Evolutionary conservation across 805 yeast genomes (phyloP), one percentile per base, ranked within the genome.

Genomic region (Barnettozyma pratensis): DNA sequence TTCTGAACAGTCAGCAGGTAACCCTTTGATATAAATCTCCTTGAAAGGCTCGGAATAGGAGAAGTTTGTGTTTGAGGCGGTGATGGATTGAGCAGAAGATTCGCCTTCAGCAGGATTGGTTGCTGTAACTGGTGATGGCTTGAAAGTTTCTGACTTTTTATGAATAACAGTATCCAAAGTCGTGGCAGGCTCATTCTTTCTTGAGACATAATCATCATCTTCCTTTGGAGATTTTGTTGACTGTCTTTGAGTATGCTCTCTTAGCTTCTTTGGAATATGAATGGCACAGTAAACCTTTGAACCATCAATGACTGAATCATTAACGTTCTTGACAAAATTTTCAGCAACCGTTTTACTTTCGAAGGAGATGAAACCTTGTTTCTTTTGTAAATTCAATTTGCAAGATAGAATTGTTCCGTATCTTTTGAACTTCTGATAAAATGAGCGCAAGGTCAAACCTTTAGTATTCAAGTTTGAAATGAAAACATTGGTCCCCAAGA

Each of bases 401-500:
- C 76, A 72, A 5, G 77, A 72, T 5, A 72, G 48, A 6, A 73
- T 66, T 44, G 69, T 72, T 27, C 81, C 82, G 60, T 66, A 74
- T 1, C 58, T 57, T 51, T 70, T 76, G 55, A 80, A 79, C 7
- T 70, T 67, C 47, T 75, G 80, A 59, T 74, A 79, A 54, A 79
- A 77, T 6, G 57, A 62, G 43, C 73, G 68, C 28, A 77, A 71
- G 0, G 81, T 69, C 37, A 73, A 54, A 10, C 55, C 51, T 29
- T 45, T 39, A 1, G 54, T 45, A 30, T 67, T 58, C 39, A 79
- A 61, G 45, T 76, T 74, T 5, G 79, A 68, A 47, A 79, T 64
- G 48, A 76, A 75, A 0, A 79, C 73, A 52, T 79, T 79, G 1
- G 79, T 72, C 1, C 81, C 81, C 37, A 75, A 57, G 42, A 57